Base-by-base conservation (phyloP, 257 asterid genomes). In the Penstemon newberryi region DNA sequence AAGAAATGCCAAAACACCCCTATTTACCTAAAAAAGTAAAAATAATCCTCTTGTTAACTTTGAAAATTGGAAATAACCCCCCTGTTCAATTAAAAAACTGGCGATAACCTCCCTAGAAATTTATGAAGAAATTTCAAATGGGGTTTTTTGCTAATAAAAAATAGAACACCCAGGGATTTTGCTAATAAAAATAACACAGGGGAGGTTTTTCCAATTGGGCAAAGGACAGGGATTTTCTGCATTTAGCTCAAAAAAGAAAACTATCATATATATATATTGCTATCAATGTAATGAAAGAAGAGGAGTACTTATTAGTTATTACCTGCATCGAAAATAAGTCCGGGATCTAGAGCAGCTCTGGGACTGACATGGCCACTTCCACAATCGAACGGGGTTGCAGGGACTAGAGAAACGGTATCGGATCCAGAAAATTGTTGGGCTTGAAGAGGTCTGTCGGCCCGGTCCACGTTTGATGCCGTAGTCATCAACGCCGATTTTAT, bases 301-400 rank as follows among this genome's bases (percentile, higher is more conserved):
- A 25, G 33, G 33, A 25, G 33, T 25, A 1, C 2, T 25, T 25
- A 25, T 25, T 74, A 88, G 92, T 25, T 25, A 25, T 25, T 74
- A 88, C 96, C 90, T 69, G 96, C 89, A 77, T 88, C 86, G 62
- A 88, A 84, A 47, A 88, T 68, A 41, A 88, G 92, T 49, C 96
- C 96, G 49, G 96, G 96, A 82, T 86, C 88, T 38, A 88, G 69
- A 70, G 96, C 92, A 54, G 89, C 96, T 63, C 87, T 76, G 50
- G 96, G 96, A 79, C 86, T 84, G 61, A 88, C 92, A 72, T 88
- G 96, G 46, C 96, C 96, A 65, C 96, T 86, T 49, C 96, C 96
- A 68, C 78, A 86, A 80, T 88, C 96, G 65, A 88, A 88, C 42
- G 96, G 96, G 5, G 96, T 86, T 5, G 96, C 96, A 10, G 73